Evolutionary conservation across 2,329 filamentous ascomycete genomes (phyloP), one percentile per base, ranked within the genome.

Genomic region (Penicillium italicum): DNA sequence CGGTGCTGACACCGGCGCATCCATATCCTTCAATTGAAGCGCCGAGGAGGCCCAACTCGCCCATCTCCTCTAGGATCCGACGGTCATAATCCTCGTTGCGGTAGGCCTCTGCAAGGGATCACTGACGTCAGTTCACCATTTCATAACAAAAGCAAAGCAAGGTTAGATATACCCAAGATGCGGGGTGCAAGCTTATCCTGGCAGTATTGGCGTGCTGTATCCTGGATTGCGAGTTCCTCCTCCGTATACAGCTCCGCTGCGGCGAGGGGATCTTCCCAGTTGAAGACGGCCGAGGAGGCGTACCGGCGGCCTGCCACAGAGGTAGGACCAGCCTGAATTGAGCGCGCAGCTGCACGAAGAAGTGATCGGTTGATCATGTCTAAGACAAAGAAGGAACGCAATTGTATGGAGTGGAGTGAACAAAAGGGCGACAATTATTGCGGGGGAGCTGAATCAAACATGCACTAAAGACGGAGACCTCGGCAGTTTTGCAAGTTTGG

Each of bases 151-250:
- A 37, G 26, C 22, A 52, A 26, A 30, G 28, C 7, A 60, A 28
- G 63, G 33, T 24, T 30, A n/a, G 14, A 74, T 83, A 63, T 80
- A 96, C 92, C 87, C 57, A 97, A 80, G 48, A 99, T 88, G 61
- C 93, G 82, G 48, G 94, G 94, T 40, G 89, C 79, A 77, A 99
- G 80, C 57, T 85, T 84, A 72, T 97, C 92, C 74, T 97, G 93
- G 72, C 92, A 97, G 70, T 97, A 99, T 58, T 90, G 84, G 74
- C 96, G 89, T 33, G 93, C 93, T 6, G 91, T 96, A 67, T 97
- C 91, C 40, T 88, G 82, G 63, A 99, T 93, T 14, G 92, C 91
- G 62, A 90, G 72, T 74, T 99, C 94, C 57, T 99, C 94, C 62
- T 96, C 90, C 1, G 91, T 96, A 67, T 91, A 83, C 42, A 96